Conservation (phyloP, 805 yeast genomes). For the Metschnikowia lachancei region DNA sequence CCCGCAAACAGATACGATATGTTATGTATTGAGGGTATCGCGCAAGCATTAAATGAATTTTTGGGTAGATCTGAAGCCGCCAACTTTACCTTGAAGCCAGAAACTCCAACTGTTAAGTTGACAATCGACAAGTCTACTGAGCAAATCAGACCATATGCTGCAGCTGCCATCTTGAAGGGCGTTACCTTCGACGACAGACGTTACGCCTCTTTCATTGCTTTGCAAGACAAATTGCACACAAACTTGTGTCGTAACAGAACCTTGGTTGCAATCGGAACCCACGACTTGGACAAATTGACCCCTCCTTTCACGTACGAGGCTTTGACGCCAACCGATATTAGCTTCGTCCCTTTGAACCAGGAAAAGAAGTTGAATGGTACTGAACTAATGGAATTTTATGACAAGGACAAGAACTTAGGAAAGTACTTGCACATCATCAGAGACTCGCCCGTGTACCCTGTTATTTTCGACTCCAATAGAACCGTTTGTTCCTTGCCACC, state of each 20-base stretch:
- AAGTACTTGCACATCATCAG: constrained; percentile 84
- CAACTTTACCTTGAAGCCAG: constrained; percentile 57
- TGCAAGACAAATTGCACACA: constrained; percentile 94
- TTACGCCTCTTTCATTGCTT: constrained; percentile 90
- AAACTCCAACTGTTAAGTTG: constrained; percentile 59
- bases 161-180: constrained; percentile 89
- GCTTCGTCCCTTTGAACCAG: constrained; percentile 75
- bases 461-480: constrained; percentile 73
- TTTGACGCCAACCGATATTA: constrained; percentile 69
- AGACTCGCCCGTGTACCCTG: constrained; percentile 87
- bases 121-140: constrained; percentile 74
- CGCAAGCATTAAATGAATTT: constrained; percentile 90
- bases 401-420: constrained; percentile 84
- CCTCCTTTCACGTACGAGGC: constrained; percentile 90
- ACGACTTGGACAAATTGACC: constrained; percentile 76
- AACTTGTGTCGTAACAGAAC: constrained; percentile 97
- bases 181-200: constrained; percentile 77
- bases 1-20: constrained; percentile 98
- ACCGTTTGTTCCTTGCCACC: constrained; percentile 94
- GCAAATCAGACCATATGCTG: constrained; percentile 84
- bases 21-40: constrained; percentile 97
- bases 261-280: constrained; percentile 97
- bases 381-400: constrained; percentile 84
- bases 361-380: constrained; percentile 67
- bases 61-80: constrained; percentile 71